Evolutionary conservation across 1,139 yeast species (phyloP).

Genomic region (Geotrichum aggregatum): DNA sequence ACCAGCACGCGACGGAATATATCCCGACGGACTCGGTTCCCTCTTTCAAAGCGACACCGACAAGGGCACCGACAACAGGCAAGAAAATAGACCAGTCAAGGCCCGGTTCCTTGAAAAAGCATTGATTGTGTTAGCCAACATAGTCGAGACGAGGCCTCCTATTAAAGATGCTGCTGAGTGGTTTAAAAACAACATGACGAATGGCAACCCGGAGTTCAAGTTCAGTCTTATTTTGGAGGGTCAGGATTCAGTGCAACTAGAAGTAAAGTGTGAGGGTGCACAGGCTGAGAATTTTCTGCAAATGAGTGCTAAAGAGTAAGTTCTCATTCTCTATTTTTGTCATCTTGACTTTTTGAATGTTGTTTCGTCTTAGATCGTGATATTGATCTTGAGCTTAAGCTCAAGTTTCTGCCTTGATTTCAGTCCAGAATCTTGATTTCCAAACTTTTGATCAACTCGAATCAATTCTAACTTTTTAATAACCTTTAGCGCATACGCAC

Average conservation of each 20-base stretch:
- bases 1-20: not conserved
- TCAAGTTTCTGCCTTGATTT: too few relatives aligned
- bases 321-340: not conserved
- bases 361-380: too few relatives aligned
- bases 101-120: not conserved
- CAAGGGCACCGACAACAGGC: conserved; percentile 1
- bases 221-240: conserved; percentile 9
- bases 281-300: conserved; percentile 12
- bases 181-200: not conserved
- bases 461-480: too few relatives aligned
- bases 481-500: not conserved
- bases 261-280: not conserved
- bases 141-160: not conserved
- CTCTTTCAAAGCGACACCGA: conserved; percentile 1
- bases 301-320: not conserved
- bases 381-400: too few relatives aligned
- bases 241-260: conserved; percentile 8
- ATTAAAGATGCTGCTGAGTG: not conserved
- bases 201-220: not conserved
- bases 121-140: conserved; percentile 6
- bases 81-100: too few relatives aligned
- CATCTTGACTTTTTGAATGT: not conserved
- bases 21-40: conserved; percentile 13
- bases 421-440: too few relatives aligned
- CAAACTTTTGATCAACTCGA: too few relatives aligned